Conservation (phyloP, 106 monocot species). For the Narthecium ossifragum region DNA sequence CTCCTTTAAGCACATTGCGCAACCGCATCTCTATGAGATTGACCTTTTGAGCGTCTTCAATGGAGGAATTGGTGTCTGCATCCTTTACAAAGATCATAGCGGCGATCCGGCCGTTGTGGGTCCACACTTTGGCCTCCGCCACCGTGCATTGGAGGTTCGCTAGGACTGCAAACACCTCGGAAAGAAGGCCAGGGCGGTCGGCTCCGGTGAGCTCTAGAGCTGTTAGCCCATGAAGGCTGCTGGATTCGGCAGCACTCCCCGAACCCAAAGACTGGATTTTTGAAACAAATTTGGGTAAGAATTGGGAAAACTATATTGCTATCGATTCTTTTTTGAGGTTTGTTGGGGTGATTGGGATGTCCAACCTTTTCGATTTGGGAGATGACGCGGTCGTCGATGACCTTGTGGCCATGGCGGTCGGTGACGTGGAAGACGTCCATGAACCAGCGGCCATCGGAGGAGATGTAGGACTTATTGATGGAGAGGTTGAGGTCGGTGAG, state of each 20-base stretch:
- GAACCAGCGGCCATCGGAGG: slow-evolving; percentile 79
- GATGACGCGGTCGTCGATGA: slow-evolving; percentile 35
- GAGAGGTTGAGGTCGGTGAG: slow-evolving; percentile 59
- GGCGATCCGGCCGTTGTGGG: slow-evolving; percentile 27
- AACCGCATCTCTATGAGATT: slow-evolving; percentile 4
- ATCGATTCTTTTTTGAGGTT: neutral
- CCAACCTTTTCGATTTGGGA: slow-evolving; percentile 33
- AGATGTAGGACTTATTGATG: slow-evolving; percentile 65
- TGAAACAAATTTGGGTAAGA: too few relatives aligned
- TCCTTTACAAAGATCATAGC: slow-evolving; percentile 29
- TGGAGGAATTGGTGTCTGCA: slow-evolving; percentile 5
- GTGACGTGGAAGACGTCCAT: slow-evolving; percentile 83
- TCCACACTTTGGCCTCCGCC: slow-evolving; percentile 29
- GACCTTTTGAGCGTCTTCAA: slow-evolving; percentile 21
- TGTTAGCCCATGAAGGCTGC: slow-evolving; percentile 3
- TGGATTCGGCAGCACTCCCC: neutral
- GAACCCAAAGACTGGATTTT: slow-evolving; percentile 7
- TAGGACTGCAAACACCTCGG: slow-evolving; percentile 35
- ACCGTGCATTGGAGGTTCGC: slow-evolving; percentile 22
- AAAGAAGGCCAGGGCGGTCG: slow-evolving; percentile 27
- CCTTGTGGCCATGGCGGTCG: slow-evolving; percentile 40
- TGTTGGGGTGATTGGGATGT: neutral
- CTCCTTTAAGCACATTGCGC: slow-evolving; percentile 19
- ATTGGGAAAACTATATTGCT: too few relatives aligned
- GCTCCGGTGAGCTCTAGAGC: slow-evolving; percentile 25